Base-by-base conservation (phyloP, 2,329 filamentous ascomycete species). In the Arthroderma sp. region DNA sequence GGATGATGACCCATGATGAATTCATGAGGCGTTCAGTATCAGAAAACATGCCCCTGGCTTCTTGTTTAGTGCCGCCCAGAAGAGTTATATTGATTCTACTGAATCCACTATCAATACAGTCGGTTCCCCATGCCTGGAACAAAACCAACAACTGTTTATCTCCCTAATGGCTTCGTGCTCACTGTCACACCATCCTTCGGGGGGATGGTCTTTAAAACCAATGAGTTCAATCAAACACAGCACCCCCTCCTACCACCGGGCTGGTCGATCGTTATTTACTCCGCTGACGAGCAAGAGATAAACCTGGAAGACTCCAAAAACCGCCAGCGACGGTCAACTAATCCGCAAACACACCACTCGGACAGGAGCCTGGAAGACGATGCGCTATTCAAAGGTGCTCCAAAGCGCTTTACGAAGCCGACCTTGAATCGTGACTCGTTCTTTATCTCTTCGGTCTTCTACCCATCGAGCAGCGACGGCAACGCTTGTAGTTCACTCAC, bases 371-470 rank as follows among this genome's bases (percentile, higher is more conserved):
- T 9, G 8, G 29, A 32, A 27, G 29, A 11, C 6, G 31, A 46
- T 6, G 39, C 30, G 6, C 31, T 40, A 29, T 31, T 65, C 11
- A 66, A 72, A 51, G 66, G 75, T 28, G 32, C 30, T 31, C 29
- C 38, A 22, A 79, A 80, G 54, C 73, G 77, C n/a, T 95, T 82
- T 68, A 78, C 69, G 42, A 68, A 68, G 38, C 88, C 89, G 0
- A 94, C 85, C 0, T 69, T 93, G 30, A 75, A 78, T 30, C 76
- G 80, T 60, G 89, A 96, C 63, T 80, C 78, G 54, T 72, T 95
- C 46, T 95, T 88, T 68, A 89, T 96, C 55, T 94, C 87, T 3
- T 89, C 85, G 49, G 87, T 94, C 50, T 89, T 86, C 41, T 86
- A 83, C 53, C 86, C 89, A 0, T 83, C 82, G 41, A 83, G 72